Conservation (phyloP, 1,139 yeast species). For the Suhomyces taliae region DNA sequence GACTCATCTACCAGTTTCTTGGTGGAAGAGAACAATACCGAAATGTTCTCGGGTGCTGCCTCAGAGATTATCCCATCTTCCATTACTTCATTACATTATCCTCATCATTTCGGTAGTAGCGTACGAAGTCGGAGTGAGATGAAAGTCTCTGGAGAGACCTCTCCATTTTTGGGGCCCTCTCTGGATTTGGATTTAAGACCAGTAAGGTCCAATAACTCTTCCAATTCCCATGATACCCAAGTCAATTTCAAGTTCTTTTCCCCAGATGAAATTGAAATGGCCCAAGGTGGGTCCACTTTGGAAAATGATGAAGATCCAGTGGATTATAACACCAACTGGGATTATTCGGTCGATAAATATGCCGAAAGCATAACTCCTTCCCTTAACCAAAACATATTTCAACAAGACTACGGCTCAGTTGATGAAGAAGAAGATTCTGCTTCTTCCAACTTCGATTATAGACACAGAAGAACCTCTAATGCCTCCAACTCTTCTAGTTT, state of each 20-base stretch:
- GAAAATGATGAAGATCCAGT: constrained; percentile 57
- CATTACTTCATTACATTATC: constrained; percentile 82
- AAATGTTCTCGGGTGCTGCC: constrained; percentile 88
- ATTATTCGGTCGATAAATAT: constrained; percentile 47
- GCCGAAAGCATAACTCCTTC: constrained; percentile 28
- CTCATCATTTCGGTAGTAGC: constrained; percentile 46
- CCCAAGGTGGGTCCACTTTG: constrained; percentile 84
- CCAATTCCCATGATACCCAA: constrained; percentile 33
- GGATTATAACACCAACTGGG: constrained; percentile 75
- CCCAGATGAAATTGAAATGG: constrained; percentile 76
- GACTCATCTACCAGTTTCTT: constrained; percentile 32
- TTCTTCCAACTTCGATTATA: constrained; percentile 24
- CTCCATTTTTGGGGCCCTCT: constrained; percentile 36
- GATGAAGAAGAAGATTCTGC: constrained; percentile 6
- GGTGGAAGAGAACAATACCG: constrained; percentile 54
- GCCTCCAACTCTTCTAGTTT: constrained; percentile 16
- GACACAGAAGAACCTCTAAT: constrained; percentile 32
- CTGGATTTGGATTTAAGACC: constrained; percentile 27
- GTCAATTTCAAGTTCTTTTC: constrained; percentile 75
- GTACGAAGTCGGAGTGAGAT: constrained; percentile 28
- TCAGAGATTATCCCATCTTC: constrained; percentile 89
- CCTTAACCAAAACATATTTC: constrained; percentile 1
- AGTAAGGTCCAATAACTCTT: constrained; percentile 30
- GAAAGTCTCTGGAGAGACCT: constrained; percentile 33
- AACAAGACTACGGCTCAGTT: constrained; percentile 36